A percentile compares a stretch with the other conserved stretches of the same genome.
These are phyloP conservation scores for Gloeopeniophorella convolvens DNA, from an alignment of 768 basidiomycete genomes.

Conservation along the genomic window DNA sequence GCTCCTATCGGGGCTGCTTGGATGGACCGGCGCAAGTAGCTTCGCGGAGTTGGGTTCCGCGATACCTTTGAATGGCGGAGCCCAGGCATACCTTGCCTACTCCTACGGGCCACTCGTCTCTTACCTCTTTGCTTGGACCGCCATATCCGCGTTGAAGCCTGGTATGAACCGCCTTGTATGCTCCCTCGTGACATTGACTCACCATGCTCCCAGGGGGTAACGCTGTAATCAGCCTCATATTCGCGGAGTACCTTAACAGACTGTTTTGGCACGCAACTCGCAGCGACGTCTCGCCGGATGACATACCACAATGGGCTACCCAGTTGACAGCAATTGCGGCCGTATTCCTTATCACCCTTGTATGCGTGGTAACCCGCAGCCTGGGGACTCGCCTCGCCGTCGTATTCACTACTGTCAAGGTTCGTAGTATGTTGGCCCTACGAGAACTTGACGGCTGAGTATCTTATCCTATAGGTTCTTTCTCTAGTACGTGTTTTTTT, in stretches of 20 bases:
- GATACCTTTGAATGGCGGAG: constrained; percentile 64
- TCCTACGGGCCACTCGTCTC: constrained; percentile 82
- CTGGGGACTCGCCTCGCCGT: constrained; percentile 78
- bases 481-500: constrained; percentile 47
- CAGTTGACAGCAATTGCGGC: constrained; percentile 78
- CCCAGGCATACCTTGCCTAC: constrained; percentile 81
- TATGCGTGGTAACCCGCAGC: constrained; percentile 74
- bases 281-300: constrained; percentile 64
- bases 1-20: constrained; percentile 75
- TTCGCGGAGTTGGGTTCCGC: constrained; percentile 89
- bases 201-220: constrained; percentile 44
- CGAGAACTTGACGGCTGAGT: too few relatives aligned
- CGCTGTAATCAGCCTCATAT: constrained; percentile 85
- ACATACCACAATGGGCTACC: constrained; percentile 86
- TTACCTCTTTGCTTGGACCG: constrained; percentile 93
- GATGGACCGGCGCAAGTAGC: constrained; percentile 94
- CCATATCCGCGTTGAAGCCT: constrained; percentile 83
- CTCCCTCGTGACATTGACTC: background rate
- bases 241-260: constrained; percentile 88
- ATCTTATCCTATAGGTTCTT: constrained; percentile 38
- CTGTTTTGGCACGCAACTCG: constrained; percentile 75
- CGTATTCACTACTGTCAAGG: constrained; percentile 86
- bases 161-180: constrained; percentile 38
- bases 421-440: constrained; percentile 28
- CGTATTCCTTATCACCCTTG: constrained; percentile 60